Evolutionary conservation across 2,329 filamentous ascomycete genomes (phyloP).

Genomic region (Fusarium sp.): DNA sequence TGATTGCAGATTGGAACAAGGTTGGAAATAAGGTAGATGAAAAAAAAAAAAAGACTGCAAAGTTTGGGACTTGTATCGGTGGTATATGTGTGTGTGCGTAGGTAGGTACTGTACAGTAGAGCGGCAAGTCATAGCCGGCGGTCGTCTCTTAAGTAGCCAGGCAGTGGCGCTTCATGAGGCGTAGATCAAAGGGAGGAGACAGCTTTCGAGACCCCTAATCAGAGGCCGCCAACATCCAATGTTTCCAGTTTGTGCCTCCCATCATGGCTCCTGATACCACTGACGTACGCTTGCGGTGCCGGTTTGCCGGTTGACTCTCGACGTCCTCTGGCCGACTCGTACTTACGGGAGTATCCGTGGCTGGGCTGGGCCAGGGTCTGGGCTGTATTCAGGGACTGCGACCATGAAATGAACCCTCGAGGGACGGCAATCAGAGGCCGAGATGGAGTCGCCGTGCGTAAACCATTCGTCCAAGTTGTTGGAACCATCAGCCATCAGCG

Average conservation of each 20-base stretch:
- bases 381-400: slow-evolving; percentile 7
- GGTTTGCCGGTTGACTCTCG: slow-evolving; percentile 23
- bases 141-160: slow-evolving; percentile 29
- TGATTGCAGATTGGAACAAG: slow-evolving; percentile 39
- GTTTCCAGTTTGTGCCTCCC: not conserved
- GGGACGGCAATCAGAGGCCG: slow-evolving; percentile 33
- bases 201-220: not conserved
- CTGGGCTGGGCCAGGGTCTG: slow-evolving; percentile 2
- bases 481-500: slow-evolving; percentile 33
- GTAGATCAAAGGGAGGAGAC: slow-evolving; percentile 12
- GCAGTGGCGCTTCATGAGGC: slow-evolving; percentile 18
- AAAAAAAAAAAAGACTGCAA: slow-evolving; percentile 6
- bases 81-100: slow-evolving; percentile 11
- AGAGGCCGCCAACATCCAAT: slow-evolving; percentile 4
- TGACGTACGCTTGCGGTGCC: slow-evolving; percentile 34
- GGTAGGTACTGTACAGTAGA: not conserved
- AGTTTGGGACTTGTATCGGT: slow-evolving; percentile 12
- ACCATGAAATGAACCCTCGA: not conserved
- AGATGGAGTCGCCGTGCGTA: slow-evolving; percentile 21
- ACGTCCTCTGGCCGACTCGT: not conserved
- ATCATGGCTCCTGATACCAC: not conserved
- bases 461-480: slow-evolving; percentile 21
- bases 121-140: slow-evolving; percentile 21
- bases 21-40: not conserved
- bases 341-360: slow-evolving; percentile 23